phyloP scores from a whole-genome alignment of 371 early-diverging fungal species.

The Actinomortierella ambigua region DNA sequence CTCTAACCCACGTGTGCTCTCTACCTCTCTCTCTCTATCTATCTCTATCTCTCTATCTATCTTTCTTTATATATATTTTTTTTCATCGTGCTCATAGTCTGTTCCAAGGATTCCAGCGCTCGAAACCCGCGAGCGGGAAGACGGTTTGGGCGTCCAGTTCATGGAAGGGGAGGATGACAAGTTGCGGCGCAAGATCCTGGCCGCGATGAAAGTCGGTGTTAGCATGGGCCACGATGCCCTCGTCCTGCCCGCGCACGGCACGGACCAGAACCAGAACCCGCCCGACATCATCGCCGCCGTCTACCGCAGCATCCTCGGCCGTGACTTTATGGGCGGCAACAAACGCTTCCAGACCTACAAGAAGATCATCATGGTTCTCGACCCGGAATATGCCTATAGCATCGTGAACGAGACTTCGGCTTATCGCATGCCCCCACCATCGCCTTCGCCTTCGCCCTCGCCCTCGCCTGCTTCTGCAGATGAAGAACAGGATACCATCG shows the following conservation, averaged over 20 bases:
- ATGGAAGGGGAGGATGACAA: slow-evolving; percentile 40
- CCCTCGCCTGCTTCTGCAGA: slow-evolving; percentile 16
- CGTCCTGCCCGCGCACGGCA: slow-evolving; percentile 41
- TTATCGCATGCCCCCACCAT: slow-evolving; percentile 22
- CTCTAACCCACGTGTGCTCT: not conserved
- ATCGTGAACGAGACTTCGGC: slow-evolving; percentile 42
- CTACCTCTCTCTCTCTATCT: not conserved
- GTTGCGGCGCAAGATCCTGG: slow-evolving; percentile 34
- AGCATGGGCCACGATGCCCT: slow-evolving; percentile 44
- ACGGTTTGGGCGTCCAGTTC: slow-evolving; percentile 46
- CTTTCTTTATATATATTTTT: too few species aligned
- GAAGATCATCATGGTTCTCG: slow-evolving; percentile 45
- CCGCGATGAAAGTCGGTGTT: slow-evolving; percentile 45
- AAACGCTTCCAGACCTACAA: slow-evolving; percentile 46
- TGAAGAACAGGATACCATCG: not conserved
- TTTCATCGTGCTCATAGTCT: slow-evolving; percentile 9
- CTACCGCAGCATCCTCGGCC: slow-evolving; percentile 38
- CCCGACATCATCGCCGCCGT: slow-evolving; percentile 40
- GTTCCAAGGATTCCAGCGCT: slow-evolving; percentile 31
- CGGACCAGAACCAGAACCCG: slow-evolving; percentile 36
- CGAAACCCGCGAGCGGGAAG: slow-evolving; percentile 40
- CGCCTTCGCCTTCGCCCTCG: slow-evolving; percentile 7
- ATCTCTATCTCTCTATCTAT: too few species aligned
- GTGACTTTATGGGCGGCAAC: slow-evolving; percentile 44
- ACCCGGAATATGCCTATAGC: slow-evolving; percentile 38